Conservation (phyloP, 2,329 filamentous ascomycete species). For the Conoideocrella luteorostrata region DNA sequence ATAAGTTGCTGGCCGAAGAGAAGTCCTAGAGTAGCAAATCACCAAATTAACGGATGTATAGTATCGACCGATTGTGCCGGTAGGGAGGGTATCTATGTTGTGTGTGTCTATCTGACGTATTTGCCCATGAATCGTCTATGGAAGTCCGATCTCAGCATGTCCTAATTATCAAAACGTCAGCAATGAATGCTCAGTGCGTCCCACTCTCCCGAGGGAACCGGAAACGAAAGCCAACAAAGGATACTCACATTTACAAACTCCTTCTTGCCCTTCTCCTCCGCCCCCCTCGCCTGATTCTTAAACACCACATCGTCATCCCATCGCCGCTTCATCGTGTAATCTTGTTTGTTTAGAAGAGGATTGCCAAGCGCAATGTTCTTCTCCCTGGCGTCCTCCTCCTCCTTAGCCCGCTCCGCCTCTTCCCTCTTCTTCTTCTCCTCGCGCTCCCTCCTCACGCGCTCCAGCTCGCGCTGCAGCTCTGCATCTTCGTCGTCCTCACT, state of each 20-base stretch:
- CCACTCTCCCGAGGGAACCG: not conserved
- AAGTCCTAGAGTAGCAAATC: no score
- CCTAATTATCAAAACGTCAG: constrained; percentile 36
- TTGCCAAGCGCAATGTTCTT: constrained; percentile 88
- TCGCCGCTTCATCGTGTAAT: constrained; percentile 84
- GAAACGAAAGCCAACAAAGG: constrained; percentile 6
- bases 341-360: constrained; percentile 78
- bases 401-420: constrained; percentile 73
- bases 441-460: constrained; percentile 82
- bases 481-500: constrained; percentile 57
- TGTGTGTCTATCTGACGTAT: constrained; percentile 46
- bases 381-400: constrained; percentile 78
- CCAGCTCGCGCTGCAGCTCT: constrained; percentile 84
- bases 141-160: constrained; percentile 89
- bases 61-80: no score
- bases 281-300: constrained; percentile 95
- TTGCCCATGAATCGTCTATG: constrained; percentile 93
- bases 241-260: constrained; percentile 87
- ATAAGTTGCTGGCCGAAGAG: constrained; percentile 46
- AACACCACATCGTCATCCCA: constrained; percentile 99
- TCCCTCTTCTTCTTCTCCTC: constrained; percentile 36
- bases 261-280: constrained; percentile 83
- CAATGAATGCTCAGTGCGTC: not conserved
- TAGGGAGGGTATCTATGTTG: constrained; percentile 21
- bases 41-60: no score